Evolutionary conservation across 352 stramenopile species (phyloP).

Genomic region (Pythium graminicola): DNA sequence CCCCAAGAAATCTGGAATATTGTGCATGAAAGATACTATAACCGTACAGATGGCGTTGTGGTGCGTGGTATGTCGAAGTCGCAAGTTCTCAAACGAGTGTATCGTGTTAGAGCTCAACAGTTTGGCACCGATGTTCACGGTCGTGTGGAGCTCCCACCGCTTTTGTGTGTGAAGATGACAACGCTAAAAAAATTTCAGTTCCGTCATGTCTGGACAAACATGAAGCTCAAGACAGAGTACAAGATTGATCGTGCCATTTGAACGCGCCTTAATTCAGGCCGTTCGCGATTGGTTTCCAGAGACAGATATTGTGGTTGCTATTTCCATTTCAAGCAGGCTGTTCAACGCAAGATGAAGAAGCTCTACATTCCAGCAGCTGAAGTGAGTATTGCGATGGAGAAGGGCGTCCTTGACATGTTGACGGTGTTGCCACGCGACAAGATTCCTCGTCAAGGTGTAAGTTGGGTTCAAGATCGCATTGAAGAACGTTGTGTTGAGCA

Average conservation of each 20-base stretch:
- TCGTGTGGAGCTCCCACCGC: slow-evolving; percentile 17
- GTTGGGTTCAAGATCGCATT: background rate
- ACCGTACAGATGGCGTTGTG: background rate
- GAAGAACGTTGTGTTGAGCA: background rate
- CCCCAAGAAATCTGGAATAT: slow-evolving; percentile 7
- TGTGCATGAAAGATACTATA: slow-evolving; percentile 2
- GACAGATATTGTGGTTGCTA: slow-evolving; percentile 11
- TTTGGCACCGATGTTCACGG: slow-evolving; percentile 17
- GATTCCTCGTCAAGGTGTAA: background rate
- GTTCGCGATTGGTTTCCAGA: slow-evolving; percentile 10
- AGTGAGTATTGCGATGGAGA: slow-evolving; percentile 8
- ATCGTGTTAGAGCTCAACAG: background rate
- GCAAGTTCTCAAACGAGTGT: background rate
- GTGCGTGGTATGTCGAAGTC: slow-evolving; percentile 6
- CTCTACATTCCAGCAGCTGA: background rate
- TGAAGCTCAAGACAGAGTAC: background rate
- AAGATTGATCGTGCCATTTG: slow-evolving; percentile 14
- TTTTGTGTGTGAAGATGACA: slow-evolving; percentile 11
- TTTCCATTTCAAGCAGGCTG: slow-evolving; percentile 25
- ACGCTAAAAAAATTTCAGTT: slow-evolving; percentile 20
- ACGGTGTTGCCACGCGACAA: slow-evolving; percentile 2
- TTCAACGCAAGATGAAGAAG: slow-evolving; percentile 3
- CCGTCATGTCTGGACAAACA: slow-evolving; percentile 10
- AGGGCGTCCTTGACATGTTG: slow-evolving; percentile 13
- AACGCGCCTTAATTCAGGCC: slow-evolving; percentile 13